phyloP scores from a whole-genome alignment of 1,284 basidiomycete genomes.

The Meira miltonrushii region DNA sequence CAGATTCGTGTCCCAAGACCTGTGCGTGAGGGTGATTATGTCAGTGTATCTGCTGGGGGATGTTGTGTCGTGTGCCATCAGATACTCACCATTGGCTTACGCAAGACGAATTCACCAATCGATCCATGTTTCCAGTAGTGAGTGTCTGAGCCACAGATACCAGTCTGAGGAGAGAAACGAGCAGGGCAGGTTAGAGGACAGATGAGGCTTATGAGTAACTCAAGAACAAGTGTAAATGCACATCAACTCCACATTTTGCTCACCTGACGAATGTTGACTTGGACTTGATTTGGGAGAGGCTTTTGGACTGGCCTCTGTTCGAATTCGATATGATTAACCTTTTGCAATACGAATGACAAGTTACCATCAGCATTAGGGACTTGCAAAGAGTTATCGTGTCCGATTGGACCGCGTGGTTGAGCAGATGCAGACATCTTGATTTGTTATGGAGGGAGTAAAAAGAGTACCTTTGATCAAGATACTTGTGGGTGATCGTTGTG shows the following conservation, averaged over 20 bases:
- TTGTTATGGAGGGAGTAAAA: too few species aligned
- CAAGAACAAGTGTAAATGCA: too few species aligned
- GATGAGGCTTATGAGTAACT: not conserved
- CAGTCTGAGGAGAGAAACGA: conserved; percentile 58
- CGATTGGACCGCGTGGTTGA: conserved; percentile 13
- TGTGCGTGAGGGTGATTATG: conserved; percentile 16
- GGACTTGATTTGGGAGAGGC: conserved; percentile 66
- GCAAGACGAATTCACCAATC: conserved; percentile 65
- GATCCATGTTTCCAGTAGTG: conserved; percentile 46
- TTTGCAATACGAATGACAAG: conserved; percentile 71
- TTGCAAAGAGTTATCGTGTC: conserved; percentile 42
- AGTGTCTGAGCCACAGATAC: conserved; percentile 67
- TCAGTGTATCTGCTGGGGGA: too few species aligned
- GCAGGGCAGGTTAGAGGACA: too few species aligned
- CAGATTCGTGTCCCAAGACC: conserved; percentile 62
- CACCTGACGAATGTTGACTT: conserved; percentile 78
- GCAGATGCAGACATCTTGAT: conserved; percentile 6
- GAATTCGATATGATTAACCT: conserved; percentile 67
- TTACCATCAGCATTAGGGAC: conserved; percentile 55
- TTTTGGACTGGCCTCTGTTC: conserved; percentile 69
- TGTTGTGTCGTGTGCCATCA: not conserved
- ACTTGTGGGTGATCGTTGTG: too few species aligned
- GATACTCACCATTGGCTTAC: conserved; percentile 66
- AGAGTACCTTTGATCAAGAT: not conserved
- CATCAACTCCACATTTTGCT: not conserved